Base-by-base conservation (phyloP, 2,329 filamentous ascomycete genomes). In the Leptographium wingfieldii region DNA sequence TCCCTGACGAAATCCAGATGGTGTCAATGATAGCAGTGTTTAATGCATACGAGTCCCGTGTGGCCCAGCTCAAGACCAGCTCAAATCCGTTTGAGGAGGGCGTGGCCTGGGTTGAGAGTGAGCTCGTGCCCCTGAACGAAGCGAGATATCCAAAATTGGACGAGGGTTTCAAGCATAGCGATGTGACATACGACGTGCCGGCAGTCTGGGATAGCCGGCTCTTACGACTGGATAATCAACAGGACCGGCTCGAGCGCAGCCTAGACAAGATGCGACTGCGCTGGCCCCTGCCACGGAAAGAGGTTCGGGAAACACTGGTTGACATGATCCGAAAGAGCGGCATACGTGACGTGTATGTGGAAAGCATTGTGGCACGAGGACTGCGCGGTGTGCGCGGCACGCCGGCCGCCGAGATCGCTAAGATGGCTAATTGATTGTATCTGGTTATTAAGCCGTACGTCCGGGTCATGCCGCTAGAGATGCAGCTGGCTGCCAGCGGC, bases 111-210 rank as follows among this genome's bases (percentile, higher is more conserved):
- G 65, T 79, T 1, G 69, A 73, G 53, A 75, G 75, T 19, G 65
- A 74, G 49, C 66, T 76, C 4, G 69, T 73, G 0, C 76, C 77
- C 3, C 65, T 80, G 6, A 48, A 69, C n/a, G 66, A 78, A 54
- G 78, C 78, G 1, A 71, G 71, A n/a, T 77, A 80, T 22, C 78
- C 78, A 1, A 66, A 80, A 0, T 64, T 77, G 0, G 78, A 80
- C 62, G 73, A 80, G 67, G 78, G 78, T 22, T 80, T 80, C 66
- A 66, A 80, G 64, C 77, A 76, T 65, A 74, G 76, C 66, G 77
- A 80, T 54, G 65, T 80, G 1, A 80, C 78, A 1, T 80, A 80
- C 65, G 77, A 80, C 56, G 78, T 80, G 0, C 76, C 77, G 0
- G 67, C 76, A 0, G 75, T 79, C 31, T 80, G 78, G 78, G 75